Conservation (phyloP, 495 filamentous ascomycete species). For the Penicillium turbatum region DNA sequence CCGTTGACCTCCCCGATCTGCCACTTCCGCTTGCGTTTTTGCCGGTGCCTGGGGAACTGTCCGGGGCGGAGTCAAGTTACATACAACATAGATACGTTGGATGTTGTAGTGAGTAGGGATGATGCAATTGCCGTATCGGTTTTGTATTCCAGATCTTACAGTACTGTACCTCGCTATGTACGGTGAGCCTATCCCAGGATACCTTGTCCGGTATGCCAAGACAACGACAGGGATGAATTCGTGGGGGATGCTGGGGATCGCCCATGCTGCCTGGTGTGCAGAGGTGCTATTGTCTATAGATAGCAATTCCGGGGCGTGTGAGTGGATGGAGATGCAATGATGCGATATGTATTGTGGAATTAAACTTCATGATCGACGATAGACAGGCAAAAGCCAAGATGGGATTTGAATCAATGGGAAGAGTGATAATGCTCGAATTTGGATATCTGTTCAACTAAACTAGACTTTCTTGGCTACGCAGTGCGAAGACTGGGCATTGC, state of each 20-base stretch:
- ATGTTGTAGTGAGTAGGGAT: no score
- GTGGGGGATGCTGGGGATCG: slow-evolving; percentile 3
- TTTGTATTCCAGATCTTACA: background rate
- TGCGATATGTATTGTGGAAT: background rate
- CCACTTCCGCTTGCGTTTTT: background rate
- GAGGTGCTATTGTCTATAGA: background rate
- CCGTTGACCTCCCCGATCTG: background rate
- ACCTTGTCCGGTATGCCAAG: slow-evolving; percentile 5
- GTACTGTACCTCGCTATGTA: background rate
- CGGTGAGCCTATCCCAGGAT: background rate
- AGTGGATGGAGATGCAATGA: background rate
- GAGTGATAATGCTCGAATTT: background rate
- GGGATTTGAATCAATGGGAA: no score
- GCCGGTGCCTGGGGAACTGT: background rate
- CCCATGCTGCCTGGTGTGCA: slow-evolving; percentile 1
- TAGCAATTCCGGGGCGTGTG: background rate
- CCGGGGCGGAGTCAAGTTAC: background rate
- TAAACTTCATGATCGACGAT: slow-evolving; percentile 7
- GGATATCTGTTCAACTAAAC: background rate
- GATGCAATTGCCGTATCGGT: background rate
- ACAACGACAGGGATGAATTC: slow-evolving; percentile 4
- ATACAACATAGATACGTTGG: background rate
- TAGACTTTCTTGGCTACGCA: slow-evolving; percentile 1
- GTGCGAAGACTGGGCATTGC: background rate
- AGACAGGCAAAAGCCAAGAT: slow-evolving; percentile 3